Percentiles rank a stretch among this genome's conserved stretches.
These are phyloP conservation scores for Dictyostelium intermedium DNA, from an alignment of 78 protist species.

Conservation along the genomic window DNA sequence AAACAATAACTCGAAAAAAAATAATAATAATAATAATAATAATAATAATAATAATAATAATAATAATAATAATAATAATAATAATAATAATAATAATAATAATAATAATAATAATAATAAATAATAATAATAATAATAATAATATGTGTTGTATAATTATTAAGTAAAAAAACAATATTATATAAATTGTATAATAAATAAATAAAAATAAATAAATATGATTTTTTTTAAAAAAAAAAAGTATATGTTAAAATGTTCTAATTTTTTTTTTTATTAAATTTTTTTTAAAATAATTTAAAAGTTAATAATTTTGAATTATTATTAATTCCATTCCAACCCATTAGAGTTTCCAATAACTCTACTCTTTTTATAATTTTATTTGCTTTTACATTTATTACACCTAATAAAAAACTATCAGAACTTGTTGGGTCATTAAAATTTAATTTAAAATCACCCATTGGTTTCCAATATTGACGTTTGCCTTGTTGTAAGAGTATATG, in stretches of 20 bases:
- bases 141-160: neutral
- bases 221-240: neutral
- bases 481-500: neutral
- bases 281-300: neutral
- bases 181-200: neutral
- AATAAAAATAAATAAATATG: neutral
- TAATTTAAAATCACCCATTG: neutral
- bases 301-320: neutral
- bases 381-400: conserved; percentile 6
- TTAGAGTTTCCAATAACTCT: conserved; percentile 21
- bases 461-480: neutral
- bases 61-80: neutral
- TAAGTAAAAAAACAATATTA: neutral
- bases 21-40: neutral
- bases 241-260: neutral
- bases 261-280: neutral
- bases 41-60: too few species aligned
- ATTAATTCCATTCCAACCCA: neutral
- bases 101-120: too few species aligned
- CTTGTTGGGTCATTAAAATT: neutral
- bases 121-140: neutral
- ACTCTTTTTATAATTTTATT: neutral
- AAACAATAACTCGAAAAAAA: neutral
- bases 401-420: neutral
- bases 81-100: neutral